Conservation (phyloP, 208 protist species). For the Leishmania aethiopica region DNA sequence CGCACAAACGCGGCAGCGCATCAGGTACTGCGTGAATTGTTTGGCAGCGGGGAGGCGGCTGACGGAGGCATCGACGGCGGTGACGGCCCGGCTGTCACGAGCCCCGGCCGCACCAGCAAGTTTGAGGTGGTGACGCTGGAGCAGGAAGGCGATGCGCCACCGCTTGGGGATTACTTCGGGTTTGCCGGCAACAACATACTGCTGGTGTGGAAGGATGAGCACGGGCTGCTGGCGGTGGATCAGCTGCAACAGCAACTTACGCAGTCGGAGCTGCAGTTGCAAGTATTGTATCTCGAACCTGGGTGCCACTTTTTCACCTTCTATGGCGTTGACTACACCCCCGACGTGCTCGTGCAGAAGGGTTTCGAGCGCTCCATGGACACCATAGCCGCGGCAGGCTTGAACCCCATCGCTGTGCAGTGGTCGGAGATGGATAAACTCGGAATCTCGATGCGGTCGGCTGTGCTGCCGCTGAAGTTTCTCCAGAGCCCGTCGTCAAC, state of each 20-base stretch:
- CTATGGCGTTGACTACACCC: slow-evolving; percentile 81
- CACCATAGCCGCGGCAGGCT: slow-evolving; percentile 76
- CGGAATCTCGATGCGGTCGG: slow-evolving; percentile 88
- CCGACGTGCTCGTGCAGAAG: slow-evolving; percentile 89
- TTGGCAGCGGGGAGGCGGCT: slow-evolving; percentile 21
- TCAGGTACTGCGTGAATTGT: slow-evolving; percentile 74
- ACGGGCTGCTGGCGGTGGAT: slow-evolving; percentile 90
- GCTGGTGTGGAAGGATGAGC: slow-evolving; percentile 92
- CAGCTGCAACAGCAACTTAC: slow-evolving; percentile 79
- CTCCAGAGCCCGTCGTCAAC: slow-evolving; percentile 49
- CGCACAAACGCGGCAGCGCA: slow-evolving; percentile 88
- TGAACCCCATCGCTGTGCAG: slow-evolving; percentile 91
- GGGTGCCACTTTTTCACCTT: slow-evolving; percentile 93
- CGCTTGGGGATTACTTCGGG: slow-evolving; percentile 93
- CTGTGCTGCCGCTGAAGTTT: slow-evolving; percentile 87
- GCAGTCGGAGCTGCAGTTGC: slow-evolving; percentile 18
- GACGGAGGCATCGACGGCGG: slow-evolving; percentile 4
- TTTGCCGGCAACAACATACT: slow-evolving; percentile 90
- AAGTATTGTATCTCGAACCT: slow-evolving; percentile 88
- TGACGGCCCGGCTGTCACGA: background rate
- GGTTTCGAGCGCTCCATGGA: slow-evolving; percentile 92
- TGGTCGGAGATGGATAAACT: slow-evolving; percentile 95
- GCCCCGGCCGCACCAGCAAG: background rate
- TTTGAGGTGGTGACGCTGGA: slow-evolving; percentile 90
- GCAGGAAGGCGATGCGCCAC: slow-evolving; percentile 90